Evolutionary conservation across 805 yeast species (phyloP), one percentile per base, ranked within the genome.

Genomic region (Komagataella ulmi): DNA sequence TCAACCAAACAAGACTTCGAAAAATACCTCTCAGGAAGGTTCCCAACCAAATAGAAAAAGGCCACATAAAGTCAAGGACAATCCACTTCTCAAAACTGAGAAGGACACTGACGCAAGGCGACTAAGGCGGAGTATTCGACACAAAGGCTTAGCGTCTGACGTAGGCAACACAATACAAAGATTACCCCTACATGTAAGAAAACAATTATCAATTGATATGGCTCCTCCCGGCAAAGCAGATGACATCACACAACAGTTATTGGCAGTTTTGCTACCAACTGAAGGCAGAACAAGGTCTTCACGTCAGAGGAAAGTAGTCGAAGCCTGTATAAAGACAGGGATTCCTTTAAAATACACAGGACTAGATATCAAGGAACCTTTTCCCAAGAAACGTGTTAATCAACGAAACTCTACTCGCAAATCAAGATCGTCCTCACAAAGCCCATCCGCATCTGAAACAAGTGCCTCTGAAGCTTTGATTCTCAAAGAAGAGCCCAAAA

Each of bases 181-280:
- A 43, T 17, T 48, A 45, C 24, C 17, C 14, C 7, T 21, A 17
- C 8, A 45, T 46, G 17, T 21, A 45, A 8, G 49, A 46, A 52
- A 49, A 47, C 49, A 47, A 48, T 48, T 56, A 14, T 50, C 53
- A 3, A 56, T 56, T 47, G 52, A 54, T 43, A 55, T 56, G 59
- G 57, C 57, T 6, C 57, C 57, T 5, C 59, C 59, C 6, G 59
- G 57, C 2, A 44, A 46, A n/a, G 52, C 45, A 14, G 47, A 52
- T 17, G 58, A 56, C n/a, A 30, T 30, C 14, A 7, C 40, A 30
- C 4, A n/a, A 30, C 40, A 30, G 40, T 10, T 30, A 14, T 10
- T 30, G 14, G 40, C 40, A 10, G 40, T 30, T 10, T 10, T 14
- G 5, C 5, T 30, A 30, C 40, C 40, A 10, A 10, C 14, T 10